A percentile compares a stretch with the other conserved stretches of the same genome.
Conservation (phyloP, 106 monocot genomes). For the Platanthera zijinensis region DNA sequence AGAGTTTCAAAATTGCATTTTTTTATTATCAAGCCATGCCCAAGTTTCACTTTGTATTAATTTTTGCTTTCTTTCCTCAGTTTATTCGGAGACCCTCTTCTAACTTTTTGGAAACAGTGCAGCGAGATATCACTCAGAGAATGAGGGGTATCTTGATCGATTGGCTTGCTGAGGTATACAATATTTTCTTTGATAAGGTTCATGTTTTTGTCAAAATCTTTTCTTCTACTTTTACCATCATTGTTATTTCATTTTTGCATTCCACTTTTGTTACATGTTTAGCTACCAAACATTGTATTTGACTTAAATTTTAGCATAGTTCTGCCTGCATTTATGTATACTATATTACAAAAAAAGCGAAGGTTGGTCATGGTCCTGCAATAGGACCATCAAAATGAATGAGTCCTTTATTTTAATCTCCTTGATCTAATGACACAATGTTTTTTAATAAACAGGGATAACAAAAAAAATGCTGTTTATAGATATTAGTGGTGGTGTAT, state of each 20-base stretch:
- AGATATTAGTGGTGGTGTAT: no score
- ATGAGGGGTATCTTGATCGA: constrained; percentile 87
- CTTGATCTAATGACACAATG: no score
- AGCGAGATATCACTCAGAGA: constrained; percentile 71
- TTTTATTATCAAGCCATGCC: not conserved
- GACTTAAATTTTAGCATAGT: not conserved
- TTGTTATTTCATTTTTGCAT: not conserved
- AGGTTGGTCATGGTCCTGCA: no score
- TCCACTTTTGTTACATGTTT: not conserved
- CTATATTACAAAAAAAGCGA: no score
- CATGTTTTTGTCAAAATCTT: not conserved
- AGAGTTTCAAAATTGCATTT: not conserved
- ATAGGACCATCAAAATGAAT: no score
- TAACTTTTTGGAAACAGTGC: constrained; percentile 76
- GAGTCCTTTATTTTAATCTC: no score
- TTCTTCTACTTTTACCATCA: no score
- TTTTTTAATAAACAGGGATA: no score
- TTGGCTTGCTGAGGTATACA: constrained; percentile 90
- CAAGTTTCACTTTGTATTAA: not conserved
- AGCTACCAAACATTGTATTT: not conserved
- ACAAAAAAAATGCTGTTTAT: no score
- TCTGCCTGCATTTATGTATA: no score
- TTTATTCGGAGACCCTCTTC: constrained; percentile 47
- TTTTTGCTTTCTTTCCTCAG: constrained; percentile 27
- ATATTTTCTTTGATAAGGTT: not conserved